These are phyloP conservation scores for Sporormia fimetaria DNA, from an alignment of 495 filamentous ascomycete species.

Conservation along the genomic window DNA sequence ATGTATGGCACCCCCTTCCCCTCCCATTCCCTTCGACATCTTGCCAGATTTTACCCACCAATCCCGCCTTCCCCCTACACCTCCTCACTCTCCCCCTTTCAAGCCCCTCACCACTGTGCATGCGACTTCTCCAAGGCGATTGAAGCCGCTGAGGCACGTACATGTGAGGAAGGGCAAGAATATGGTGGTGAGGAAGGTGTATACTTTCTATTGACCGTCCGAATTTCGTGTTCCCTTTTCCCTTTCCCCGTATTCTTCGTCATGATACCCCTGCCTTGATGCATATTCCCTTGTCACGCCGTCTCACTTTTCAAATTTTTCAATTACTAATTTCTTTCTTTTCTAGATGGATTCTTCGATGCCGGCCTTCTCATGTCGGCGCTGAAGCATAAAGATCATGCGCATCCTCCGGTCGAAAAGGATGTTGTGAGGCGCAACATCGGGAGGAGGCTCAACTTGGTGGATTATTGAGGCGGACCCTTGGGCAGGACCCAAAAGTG, in stretches of 20 bases:
- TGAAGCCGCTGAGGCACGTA: slow-evolving; percentile 5
- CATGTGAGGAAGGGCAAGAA: slow-evolving; percentile 9
- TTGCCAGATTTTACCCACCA: slow-evolving; percentile 5
- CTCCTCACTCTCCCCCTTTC: slow-evolving; percentile 21
- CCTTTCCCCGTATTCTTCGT: slow-evolving; percentile 20
- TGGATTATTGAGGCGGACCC: slow-evolving; percentile 25
- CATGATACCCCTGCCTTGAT: slow-evolving; percentile 3
- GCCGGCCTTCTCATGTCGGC: slow-evolving; percentile 86
- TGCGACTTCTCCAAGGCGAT: slow-evolving; percentile 13
- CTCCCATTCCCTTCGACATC: slow-evolving; percentile 23
- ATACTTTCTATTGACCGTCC: slow-evolving; percentile 10
- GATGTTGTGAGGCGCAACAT: slow-evolving; percentile 37
- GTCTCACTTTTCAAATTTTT: slow-evolving; percentile 1
- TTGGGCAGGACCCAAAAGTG: too few relatives aligned
- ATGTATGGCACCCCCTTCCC: slow-evolving; percentile 50
- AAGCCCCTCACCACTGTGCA: slow-evolving; percentile 17
- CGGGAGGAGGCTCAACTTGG: slow-evolving; percentile 33
- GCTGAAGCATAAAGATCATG: slow-evolving; percentile 48
- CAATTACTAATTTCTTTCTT: slow-evolving; percentile 24
- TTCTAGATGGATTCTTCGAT: slow-evolving; percentile 86
- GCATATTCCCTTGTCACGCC: slow-evolving; percentile 5
- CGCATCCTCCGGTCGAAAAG: slow-evolving; percentile 37
- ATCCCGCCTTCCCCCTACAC: slow-evolving; percentile 16
- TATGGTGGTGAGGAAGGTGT: slow-evolving; percentile 17
- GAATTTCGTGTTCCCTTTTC: slow-evolving; percentile 13